Evolutionary conservation across 2,329 filamentous ascomycete species (phyloP).

Genomic region (Aspergillus brunneoviolaceus): DNA sequence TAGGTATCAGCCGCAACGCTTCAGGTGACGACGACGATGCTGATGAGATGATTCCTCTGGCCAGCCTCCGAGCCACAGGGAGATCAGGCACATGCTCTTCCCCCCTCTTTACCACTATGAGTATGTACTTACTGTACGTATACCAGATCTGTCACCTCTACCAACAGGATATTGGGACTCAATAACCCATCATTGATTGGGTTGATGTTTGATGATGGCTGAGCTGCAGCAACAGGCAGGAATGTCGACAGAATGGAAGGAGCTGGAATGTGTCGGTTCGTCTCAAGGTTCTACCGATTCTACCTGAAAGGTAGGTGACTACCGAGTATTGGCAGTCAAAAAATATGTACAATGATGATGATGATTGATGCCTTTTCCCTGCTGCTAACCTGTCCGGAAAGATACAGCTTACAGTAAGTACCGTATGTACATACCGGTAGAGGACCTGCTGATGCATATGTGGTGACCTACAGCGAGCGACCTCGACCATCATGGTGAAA

Average conservation of each 20-base stretch:
- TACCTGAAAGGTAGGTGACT: too few species aligned
- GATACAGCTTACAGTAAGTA: not conserved
- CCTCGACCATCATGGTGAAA: not conserved
- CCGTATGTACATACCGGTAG: not conserved
- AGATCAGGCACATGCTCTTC: not conserved
- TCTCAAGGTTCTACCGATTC: not conserved
- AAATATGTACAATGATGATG: not conserved
- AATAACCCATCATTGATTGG: not conserved
- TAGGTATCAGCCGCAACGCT: not conserved
- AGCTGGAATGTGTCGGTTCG: not conserved
- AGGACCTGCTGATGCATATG: not conserved
- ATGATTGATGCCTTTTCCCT: not conserved
- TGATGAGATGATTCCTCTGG: not conserved
- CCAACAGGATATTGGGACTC: not conserved
- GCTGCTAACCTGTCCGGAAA: not conserved
- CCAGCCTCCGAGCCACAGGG: not conserved
- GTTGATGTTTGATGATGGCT: not conserved
- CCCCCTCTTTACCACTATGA: not conserved
- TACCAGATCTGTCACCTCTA: not conserved
- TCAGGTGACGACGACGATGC: constrained; percentile 9
- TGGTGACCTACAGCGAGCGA: constrained; percentile 1
- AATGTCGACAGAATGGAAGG: not conserved
- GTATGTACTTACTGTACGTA: too few species aligned
- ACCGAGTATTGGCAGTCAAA: too few species aligned
- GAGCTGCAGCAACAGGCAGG: not conserved